Conservation (phyloP, 352 stramenopile species). For the Phytophthora ohioensis region DNA sequence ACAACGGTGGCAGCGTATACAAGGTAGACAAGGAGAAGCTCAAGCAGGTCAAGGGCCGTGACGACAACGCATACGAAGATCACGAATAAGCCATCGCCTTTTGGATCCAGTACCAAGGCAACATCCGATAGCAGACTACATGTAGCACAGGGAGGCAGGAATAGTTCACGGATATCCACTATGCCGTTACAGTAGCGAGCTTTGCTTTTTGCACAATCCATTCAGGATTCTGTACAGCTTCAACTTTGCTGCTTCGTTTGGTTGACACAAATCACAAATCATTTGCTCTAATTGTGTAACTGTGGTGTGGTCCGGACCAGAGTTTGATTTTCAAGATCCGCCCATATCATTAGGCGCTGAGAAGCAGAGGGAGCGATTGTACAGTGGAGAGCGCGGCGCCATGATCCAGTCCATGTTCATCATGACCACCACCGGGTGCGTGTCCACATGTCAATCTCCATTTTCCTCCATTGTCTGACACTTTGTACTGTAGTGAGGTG, state of each 20-base stretch:
- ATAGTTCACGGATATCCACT: background rate
- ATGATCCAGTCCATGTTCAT: constrained; percentile 99
- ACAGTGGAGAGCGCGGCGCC: constrained; percentile 1
- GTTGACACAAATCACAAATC: constrained; percentile 21
- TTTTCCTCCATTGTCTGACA: constrained; percentile 15
- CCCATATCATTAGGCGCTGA: background rate
- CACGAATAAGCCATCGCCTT: constrained; percentile 30
- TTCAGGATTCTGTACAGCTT: constrained; percentile 1
- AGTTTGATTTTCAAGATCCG: constrained; percentile 41
- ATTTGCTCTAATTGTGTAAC: constrained; percentile 14
- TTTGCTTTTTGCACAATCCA: constrained; percentile 24
- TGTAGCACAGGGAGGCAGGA: constrained; percentile 11
- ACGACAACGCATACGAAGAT: constrained; percentile 72
- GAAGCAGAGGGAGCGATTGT: background rate
- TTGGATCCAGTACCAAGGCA: constrained; percentile 24
- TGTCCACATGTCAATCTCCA: background rate
- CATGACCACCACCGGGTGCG: constrained; percentile 92
- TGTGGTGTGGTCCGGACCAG: constrained; percentile 16
- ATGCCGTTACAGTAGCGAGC: background rate
- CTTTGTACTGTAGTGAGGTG: constrained; percentile 82
- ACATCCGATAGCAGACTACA: constrained; percentile 12
- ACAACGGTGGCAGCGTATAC: constrained; percentile 92
- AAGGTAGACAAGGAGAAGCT: constrained; percentile 93
- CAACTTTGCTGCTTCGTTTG: constrained; percentile 13
- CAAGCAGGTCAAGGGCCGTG: constrained; percentile 94